Conservation (phyloP, 2,329 filamentous ascomycete genomes). For the Arthrinium puccinioides region DNA sequence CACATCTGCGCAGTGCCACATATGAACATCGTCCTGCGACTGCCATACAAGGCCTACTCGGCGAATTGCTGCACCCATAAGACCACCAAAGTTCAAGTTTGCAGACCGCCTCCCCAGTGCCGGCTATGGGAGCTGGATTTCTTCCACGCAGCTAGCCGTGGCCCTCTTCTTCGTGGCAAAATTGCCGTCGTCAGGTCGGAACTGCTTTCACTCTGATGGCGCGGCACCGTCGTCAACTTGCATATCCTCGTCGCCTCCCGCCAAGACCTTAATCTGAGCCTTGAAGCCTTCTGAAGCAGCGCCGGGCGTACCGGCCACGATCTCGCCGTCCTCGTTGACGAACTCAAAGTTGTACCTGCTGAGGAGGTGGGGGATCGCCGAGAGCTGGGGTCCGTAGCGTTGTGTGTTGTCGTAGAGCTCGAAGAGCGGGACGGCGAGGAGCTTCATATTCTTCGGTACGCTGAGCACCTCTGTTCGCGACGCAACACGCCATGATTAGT, state of each 20-base stretch:
- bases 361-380: conserved; percentile 89
- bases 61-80: no score
- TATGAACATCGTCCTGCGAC: no score
- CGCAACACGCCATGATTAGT: conserved; percentile 15
- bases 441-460: conserved; percentile 99
- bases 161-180: no score
- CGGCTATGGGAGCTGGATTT: no score
- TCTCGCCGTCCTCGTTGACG: conserved; percentile 84
- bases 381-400: conserved; percentile 90
- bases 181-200: no score
- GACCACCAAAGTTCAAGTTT: no score
- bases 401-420: conserved; percentile 97
- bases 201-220: neutral
- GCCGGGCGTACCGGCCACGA: conserved; percentile 79
- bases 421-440: conserved; percentile 91
- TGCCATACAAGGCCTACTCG: no score
- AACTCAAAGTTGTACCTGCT: conserved; percentile 98
- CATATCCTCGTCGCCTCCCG: conserved; percentile 55
- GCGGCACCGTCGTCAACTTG: conserved; percentile 20
- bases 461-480: conserved; percentile 70
- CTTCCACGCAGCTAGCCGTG: no score
- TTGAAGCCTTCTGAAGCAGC: conserved; percentile 53
- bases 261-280: conserved; percentile 59
- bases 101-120: no score
- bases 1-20: no score